Conservation (phyloP, 306 rosid genomes). For the Prunus mira region DNA sequence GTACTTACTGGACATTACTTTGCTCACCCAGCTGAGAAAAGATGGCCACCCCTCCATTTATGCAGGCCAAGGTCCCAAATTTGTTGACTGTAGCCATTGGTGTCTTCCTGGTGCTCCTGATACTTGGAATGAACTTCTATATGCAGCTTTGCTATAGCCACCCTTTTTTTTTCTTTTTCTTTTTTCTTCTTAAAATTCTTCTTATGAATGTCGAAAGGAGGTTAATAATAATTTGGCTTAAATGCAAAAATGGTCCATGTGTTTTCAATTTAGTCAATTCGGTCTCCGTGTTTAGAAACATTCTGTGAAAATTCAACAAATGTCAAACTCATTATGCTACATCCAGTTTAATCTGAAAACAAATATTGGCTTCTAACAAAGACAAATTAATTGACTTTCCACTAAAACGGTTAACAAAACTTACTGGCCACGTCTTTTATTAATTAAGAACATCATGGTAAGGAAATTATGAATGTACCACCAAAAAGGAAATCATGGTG, state of each 20-base stretch:
- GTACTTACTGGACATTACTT: slow-evolving; percentile 53
- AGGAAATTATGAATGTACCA: too few species aligned
- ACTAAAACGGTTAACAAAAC: too few species aligned
- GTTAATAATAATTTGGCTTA: not conserved
- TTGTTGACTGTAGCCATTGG: slow-evolving; percentile 70
- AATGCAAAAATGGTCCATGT: too few species aligned
- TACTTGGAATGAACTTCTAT: slow-evolving; percentile 66
- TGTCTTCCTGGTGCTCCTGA: slow-evolving; percentile 76
- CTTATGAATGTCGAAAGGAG: not conserved
- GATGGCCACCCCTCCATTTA: slow-evolving; percentile 78
- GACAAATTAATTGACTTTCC: too few species aligned
- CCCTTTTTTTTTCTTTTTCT: not conserved
- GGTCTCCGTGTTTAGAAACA: accelerated
- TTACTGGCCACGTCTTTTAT: too few species aligned
- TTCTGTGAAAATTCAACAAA: too few species aligned
- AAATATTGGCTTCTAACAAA: too few species aligned
- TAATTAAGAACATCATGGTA: too few species aligned
- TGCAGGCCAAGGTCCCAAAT: slow-evolving; percentile 29
- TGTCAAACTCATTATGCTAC: too few species aligned
- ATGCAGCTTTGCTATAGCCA: slow-evolving; percentile 40
- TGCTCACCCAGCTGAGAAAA: slow-evolving; percentile 60
- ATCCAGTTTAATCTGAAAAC: too few species aligned
- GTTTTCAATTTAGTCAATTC: too few species aligned
- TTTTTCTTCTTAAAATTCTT: not conserved
- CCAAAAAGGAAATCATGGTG: too few species aligned